Evolutionary conservation across 345 rosid genomes (phyloP).

Genomic region (Sapria himalayana): DNA sequence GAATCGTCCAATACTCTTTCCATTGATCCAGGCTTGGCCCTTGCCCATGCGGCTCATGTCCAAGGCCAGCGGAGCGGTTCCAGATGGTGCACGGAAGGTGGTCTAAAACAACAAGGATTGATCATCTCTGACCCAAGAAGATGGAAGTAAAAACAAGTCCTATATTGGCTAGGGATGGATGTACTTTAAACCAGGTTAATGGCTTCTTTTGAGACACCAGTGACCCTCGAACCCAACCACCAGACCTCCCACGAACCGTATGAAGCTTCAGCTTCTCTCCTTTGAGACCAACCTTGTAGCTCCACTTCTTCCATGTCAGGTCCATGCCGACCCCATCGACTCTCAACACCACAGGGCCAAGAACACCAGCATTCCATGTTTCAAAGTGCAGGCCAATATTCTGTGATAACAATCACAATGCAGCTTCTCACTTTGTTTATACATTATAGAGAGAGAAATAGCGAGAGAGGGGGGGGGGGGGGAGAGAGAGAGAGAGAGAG

Average conservation of each 20-base stretch:
- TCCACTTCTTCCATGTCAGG: slow-evolving; percentile 93
- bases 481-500: slow-evolving; percentile 1
- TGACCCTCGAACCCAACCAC: slow-evolving; percentile 82
- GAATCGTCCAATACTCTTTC: slow-evolving; percentile 69
- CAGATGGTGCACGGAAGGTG: slow-evolving; percentile 70
- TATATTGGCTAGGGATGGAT: slow-evolving; percentile 1
- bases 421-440: no score
- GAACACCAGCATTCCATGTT: slow-evolving; percentile 92
- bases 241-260: slow-evolving; percentile 70
- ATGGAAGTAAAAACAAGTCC: slow-evolving; percentile 4
- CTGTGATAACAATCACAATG: no score
- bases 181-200: slow-evolving; percentile 74
- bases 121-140: background rate
- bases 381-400: slow-evolving; percentile 97
- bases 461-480: no score
- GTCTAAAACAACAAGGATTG: slow-evolving; percentile 26
- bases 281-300: slow-evolving; percentile 94
- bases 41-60: slow-evolving; percentile 96
- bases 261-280: slow-evolving; percentile 87
- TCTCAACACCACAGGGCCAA: slow-evolving; percentile 65
- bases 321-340: slow-evolving; percentile 76
- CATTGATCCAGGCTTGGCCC: slow-evolving; percentile 94
- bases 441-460: no score
- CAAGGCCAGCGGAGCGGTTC: slow-evolving; percentile 62
- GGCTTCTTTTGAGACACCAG: slow-evolving; percentile 63